Evolutionary conservation across 495 filamentous ascomycete species (phyloP), one percentile per base, ranked within the genome.

Genomic region (Aspergillus sclerotioniger): DNA sequence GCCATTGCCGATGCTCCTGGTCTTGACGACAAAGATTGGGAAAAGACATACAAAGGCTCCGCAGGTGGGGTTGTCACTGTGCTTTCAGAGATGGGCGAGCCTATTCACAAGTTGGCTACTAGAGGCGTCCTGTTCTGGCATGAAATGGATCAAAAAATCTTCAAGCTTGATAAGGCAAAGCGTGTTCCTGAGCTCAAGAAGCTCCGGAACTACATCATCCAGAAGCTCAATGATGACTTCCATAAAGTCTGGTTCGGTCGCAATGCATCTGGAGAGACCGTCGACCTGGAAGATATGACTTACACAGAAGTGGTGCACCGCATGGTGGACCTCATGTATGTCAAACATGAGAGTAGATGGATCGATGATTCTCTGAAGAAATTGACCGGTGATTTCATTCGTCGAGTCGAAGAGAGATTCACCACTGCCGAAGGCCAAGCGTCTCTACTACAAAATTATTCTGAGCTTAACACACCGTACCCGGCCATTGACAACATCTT

Each of bases 181-280:
- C 89, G 93, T 51, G 76, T 97, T 6, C 85, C 90, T 6, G 94
- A 96, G 74, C 80, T 98, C 25, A 90, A 92, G 80, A 96, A 96
- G 76, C 86, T 88, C 65, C 86, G 91, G 21, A 89, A 93, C 41
- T 90, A 97, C 70, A 97, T 98, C 73, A 98, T 98, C 77, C 87
- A 90, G 79, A 96, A 96, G 74, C 86, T 98, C 59, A 98, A 98
- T 62, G 91, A 91, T 64, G 93, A 98, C 74, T 98, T 95, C 78
- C 92, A 96, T 62, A 98, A 98, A 76, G 91, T 96, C 2, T 98
- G 94, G 94, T 98, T 98, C 69, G 94, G 93, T 49, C 85, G 90
- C 60, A 96, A 97, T 73, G 81, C 87, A 63, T 81, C 81, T 31
- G 73, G 73, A 9, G 67, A 96, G 73, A 87, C 89, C 7, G 91